Base-by-base conservation (phyloP, 1,284 basidiomycete species). In the Erythrobasidium hasegawianum region DNA sequence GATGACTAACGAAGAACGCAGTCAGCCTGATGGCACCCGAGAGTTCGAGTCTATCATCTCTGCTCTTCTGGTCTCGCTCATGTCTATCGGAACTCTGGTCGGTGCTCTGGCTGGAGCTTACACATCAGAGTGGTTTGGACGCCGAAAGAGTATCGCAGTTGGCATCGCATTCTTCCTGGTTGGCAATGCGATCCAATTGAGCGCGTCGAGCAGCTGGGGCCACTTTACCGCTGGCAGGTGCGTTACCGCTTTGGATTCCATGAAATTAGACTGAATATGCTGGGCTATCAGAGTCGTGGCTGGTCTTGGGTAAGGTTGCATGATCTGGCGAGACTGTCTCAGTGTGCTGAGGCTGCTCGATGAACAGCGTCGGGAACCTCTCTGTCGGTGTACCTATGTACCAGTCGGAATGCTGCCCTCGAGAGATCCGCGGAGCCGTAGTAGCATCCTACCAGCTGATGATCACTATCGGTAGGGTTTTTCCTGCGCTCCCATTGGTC, bases 331-430 rank as follows among this genome's bases (percentile, higher is more conserved):
- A 1, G 11, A 39, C 29, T 16, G 13, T 14, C 29, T 24, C 22
- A 1, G 24, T 16, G 13, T 11, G 4, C 16, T 57, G 57, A 38
- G 43, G 33, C 11, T 33, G 33, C 5, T 11, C 33, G 5, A 5
- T 33, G 33, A 33, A 33, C 33, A 33, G 33, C 8, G 41, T 89
- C 49, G 87, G 88, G 26, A 86, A 85, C 0, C 81, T 89, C 7
- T 85, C 84, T 56, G 86, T 87, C 38, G 87, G 85, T 1, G 88
- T 91, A 0, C 89, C 89, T 1, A 66, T 84, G 77, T 87, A 87
- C 74, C 85, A 87, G 80, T 85, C 85, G 9, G 87, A 89, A 50
- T 49, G 43, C 24, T 47, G 58, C 33, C 59, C 59, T 4, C 45
- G 53, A 14, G 84, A 88, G 71, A 85, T 90, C 61, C 84, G 89